A percentile compares a stretch with the other conserved stretches of the same genome.
Conservation (phyloP, 116 monocot species). For the Phalaenopsis hybrid region DNA sequence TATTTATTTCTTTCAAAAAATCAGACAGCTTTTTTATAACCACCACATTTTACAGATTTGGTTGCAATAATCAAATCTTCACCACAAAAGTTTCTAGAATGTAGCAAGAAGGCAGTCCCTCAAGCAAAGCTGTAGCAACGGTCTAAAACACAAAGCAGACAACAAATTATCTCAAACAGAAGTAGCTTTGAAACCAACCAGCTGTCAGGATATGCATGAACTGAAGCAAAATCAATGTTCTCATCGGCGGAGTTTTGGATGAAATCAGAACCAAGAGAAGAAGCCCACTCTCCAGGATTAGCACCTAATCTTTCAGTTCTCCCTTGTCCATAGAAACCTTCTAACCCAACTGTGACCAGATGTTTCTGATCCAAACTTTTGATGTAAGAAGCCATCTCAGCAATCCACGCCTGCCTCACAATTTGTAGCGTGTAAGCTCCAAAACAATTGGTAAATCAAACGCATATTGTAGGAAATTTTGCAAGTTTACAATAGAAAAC, state of each 20-base stretch:
- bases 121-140: no score
- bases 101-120: no score
- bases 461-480: background rate
- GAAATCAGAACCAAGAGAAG: constrained; percentile 76
- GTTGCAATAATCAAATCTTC: no score
- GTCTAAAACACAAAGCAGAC: no score
- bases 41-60: no score
- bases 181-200: constrained; percentile 34
- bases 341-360: constrained; percentile 76
- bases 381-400: constrained; percentile 71
- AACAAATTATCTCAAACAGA: background rate
- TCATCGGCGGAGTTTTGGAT: constrained; percentile 62
- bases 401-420: constrained; percentile 62
- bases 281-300: constrained; percentile 84
- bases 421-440: background rate
- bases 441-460: background rate
- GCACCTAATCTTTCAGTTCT: constrained; percentile 42
- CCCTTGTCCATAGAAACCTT: constrained; percentile 72
- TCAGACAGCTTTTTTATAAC: no score
- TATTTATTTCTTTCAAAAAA: no score
- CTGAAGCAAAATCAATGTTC: constrained; percentile 87
- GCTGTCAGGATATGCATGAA: constrained; percentile 91
- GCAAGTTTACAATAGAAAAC: background rate
- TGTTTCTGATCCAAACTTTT: constrained; percentile 74
- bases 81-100: no score